A percentile compares a stretch with the other conserved stretches of the same genome.
Evolutionary conservation across 768 basidiomycete genomes (phyloP).

Genomic region (Panaeolus cyanescens): DNA sequence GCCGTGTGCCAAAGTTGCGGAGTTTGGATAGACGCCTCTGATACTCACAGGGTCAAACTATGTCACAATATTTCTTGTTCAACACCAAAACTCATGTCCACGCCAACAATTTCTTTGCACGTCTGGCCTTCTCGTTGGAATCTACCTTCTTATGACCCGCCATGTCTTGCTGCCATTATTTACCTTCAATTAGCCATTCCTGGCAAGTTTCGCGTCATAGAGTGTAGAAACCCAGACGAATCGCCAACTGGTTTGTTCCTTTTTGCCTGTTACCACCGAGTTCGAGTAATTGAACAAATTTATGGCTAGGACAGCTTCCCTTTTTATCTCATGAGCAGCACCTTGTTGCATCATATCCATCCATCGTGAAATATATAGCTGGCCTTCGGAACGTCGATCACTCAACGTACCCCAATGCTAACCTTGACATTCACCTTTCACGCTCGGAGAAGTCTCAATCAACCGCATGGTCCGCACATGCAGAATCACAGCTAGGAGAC

Average conservation of each 20-base stretch:
- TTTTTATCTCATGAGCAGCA: slow-evolving; percentile 63
- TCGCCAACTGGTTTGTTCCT: slow-evolving; percentile 70
- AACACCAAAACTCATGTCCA: slow-evolving; percentile 6
- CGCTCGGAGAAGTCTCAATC: slow-evolving; percentile 51
- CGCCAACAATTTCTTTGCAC: slow-evolving; percentile 43
- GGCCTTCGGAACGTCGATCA: slow-evolving; percentile 40
- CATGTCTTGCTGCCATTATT: slow-evolving; percentile 64
- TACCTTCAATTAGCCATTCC: slow-evolving; percentile 72
- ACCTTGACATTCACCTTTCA: slow-evolving; percentile 52
- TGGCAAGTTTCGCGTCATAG: slow-evolving; percentile 61
- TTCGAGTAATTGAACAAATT: slow-evolving; percentile 8
- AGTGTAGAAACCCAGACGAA: slow-evolving; percentile 67
- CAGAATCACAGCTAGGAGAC: slow-evolving; percentile 67
- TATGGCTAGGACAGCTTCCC: slow-evolving; percentile 64
- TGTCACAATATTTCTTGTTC: neutral
- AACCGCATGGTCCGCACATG: slow-evolving; percentile 66
- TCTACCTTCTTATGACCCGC: slow-evolving; percentile 66
- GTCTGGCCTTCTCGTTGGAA: slow-evolving; percentile 73
- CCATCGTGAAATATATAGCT: slow-evolving; percentile 68
- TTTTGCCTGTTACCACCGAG: neutral
- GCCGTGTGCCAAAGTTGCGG: neutral
- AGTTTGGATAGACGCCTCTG: slow-evolving; percentile 1
- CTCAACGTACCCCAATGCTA: slow-evolving; percentile 29
- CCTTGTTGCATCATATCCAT: slow-evolving; percentile 49
- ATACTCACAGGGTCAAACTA: neutral